phyloP scores from a whole-genome alignment of 345 rosid genomes.

The Arabis alpina region DNA sequence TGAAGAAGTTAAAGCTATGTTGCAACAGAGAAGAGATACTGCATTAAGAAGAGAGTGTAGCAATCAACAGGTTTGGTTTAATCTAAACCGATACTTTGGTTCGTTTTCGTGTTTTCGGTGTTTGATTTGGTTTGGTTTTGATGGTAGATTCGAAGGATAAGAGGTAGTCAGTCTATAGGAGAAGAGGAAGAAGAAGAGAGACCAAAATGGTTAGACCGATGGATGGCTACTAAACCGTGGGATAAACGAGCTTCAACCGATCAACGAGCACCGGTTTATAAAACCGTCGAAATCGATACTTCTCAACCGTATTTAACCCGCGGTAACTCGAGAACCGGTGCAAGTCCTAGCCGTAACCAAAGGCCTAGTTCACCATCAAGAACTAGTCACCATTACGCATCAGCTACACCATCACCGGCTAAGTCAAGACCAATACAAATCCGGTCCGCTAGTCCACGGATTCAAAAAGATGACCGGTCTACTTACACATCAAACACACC shows the following conservation, averaged over 20 bases:
- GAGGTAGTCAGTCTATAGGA: slow-evolving; percentile 64
- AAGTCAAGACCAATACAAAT: slow-evolving; percentile 66
- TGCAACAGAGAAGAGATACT: slow-evolving; percentile 65
- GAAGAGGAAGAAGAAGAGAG: slow-evolving; percentile 62
- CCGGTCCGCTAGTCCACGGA: slow-evolving; percentile 73
- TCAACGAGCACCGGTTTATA: slow-evolving; percentile 55
- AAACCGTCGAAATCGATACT: slow-evolving; percentile 75
- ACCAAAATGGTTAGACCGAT: slow-evolving; percentile 63
- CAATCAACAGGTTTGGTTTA: slow-evolving; percentile 54
- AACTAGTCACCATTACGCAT: slow-evolving; percentile 50
- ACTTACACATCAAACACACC: slow-evolving; percentile 69
- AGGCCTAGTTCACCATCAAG: slow-evolving; percentile 61
- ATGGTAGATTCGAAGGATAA: slow-evolving; percentile 49
- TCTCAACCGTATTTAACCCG: slow-evolving; percentile 58
- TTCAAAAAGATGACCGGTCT: slow-evolving; percentile 48
- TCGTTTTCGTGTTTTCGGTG: not conserved
- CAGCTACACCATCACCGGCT: slow-evolving; percentile 71
- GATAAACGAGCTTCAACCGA: slow-evolving; percentile 68
- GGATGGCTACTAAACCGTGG: slow-evolving; percentile 68
- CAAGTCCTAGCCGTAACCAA: slow-evolving; percentile 50
- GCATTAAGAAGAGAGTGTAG: slow-evolving; percentile 57
- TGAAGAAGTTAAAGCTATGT: slow-evolving; percentile 80
- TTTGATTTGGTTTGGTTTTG: not conserved
- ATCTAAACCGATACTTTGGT: not conserved
- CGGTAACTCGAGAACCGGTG: slow-evolving; percentile 45